Conservation (phyloP, 2,329 filamentous ascomycete genomes). For the Colletotrichum sublineola region DNA sequence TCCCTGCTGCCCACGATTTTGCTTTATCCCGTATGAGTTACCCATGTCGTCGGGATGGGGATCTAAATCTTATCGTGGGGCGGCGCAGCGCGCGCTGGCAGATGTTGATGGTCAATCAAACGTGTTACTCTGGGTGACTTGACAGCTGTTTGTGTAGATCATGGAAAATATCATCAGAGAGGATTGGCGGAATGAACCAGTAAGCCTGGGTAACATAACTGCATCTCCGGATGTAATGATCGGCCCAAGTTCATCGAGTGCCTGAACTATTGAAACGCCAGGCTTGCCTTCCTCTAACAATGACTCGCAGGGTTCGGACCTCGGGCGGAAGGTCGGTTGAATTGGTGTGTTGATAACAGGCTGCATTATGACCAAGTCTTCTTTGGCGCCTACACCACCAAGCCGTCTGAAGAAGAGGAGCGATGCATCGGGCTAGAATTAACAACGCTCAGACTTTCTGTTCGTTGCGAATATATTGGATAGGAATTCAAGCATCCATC, state of each 20-base stretch:
- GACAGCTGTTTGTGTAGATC: conserved; percentile 17
- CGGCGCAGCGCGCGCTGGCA: conserved; percentile 22
- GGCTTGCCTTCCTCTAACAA: conserved; percentile 38
- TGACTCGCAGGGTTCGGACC: conserved; percentile 34
- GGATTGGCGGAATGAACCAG: conserved; percentile 9
- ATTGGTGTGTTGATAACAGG: conserved; percentile 15
- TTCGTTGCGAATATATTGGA: neutral
- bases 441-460: neutral
- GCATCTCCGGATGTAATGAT: conserved; percentile 25
- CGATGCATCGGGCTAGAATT: conserved; percentile 5
- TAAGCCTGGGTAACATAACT: neutral
- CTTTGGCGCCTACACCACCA: neutral
- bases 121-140: neutral
- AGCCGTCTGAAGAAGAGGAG: conserved; percentile 16
- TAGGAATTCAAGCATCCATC: neutral
- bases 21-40: conserved; percentile 27
- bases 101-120: neutral
- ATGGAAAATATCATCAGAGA: neutral
- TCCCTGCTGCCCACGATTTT: conserved; percentile 25
- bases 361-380: conserved; percentile 24
- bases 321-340: conserved; percentile 10
- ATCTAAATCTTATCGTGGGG: conserved; percentile 1
- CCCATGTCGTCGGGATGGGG: conserved; percentile 20
- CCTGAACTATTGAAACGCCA: conserved; percentile 35
- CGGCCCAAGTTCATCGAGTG: conserved; percentile 17